Conservation (phyloP, 768 basidiomycete genomes). For the Lentinus tigrinus region DNA sequence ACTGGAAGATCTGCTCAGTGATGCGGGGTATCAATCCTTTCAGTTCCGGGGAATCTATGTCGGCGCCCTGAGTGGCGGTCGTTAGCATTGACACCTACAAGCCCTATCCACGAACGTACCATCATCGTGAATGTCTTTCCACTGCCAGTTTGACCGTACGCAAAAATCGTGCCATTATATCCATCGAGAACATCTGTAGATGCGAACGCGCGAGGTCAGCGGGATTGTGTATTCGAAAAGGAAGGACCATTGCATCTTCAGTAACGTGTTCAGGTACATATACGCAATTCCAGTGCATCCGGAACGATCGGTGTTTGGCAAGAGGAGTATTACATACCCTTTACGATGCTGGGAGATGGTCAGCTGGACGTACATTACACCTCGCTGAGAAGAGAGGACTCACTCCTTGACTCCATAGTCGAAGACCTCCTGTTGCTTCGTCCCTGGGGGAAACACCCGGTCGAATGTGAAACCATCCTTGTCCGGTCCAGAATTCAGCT, state of each 20-base stretch:
- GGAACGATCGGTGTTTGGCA: not conserved
- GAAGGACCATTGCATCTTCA: not conserved
- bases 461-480: slow-evolving; percentile 98
- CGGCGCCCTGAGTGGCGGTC: slow-evolving; percentile 69
- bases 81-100: slow-evolving; percentile 14
- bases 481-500: slow-evolving; percentile 78
- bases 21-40: slow-evolving; percentile 98
- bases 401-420: slow-evolving; percentile 98
- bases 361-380: not conserved
- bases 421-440: slow-evolving; percentile 91
- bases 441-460: slow-evolving; percentile 90
- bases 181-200: slow-evolving; percentile 91
- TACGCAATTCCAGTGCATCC: not conserved
- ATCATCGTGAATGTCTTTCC: slow-evolving; percentile 99
- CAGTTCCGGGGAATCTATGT: slow-evolving; percentile 91
- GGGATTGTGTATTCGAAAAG: not conserved
- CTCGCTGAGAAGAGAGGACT: slow-evolving; percentile 32
- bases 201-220: not conserved
- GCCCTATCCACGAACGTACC: slow-evolving; percentile 46
- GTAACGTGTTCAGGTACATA: not conserved
- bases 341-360: slow-evolving; percentile 66
- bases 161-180: slow-evolving; percentile 96
- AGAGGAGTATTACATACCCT: slow-evolving; percentile 49
- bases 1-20: slow-evolving; percentile 98
- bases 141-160: slow-evolving; percentile 84